A percentile compares a stretch with the other conserved stretches of the same genome.
These are phyloP conservation scores for Colletotrichum sp. DNA, from an alignment of 2,329 filamentous ascomycete species.

Conservation along the genomic window DNA sequence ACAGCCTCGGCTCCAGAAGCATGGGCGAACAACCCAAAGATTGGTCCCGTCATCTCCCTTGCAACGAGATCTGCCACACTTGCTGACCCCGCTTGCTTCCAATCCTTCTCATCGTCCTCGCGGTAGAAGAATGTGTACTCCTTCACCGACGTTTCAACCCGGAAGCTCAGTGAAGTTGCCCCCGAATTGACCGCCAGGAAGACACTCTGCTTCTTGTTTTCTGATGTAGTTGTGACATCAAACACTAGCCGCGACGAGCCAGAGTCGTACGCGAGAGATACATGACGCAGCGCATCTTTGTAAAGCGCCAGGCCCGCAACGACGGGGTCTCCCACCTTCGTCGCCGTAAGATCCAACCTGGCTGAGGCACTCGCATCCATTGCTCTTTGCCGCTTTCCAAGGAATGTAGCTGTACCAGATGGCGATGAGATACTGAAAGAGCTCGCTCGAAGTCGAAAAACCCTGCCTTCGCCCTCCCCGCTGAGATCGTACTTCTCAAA, in stretches of 20 bases:
- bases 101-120: neutral
- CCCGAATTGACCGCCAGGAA: neutral
- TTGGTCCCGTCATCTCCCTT: constrained; percentile 35
- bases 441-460: neutral
- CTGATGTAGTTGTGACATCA: neutral
- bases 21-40: constrained; percentile 31
- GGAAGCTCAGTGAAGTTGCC: neutral
- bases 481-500: neutral
- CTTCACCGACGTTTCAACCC: neutral
- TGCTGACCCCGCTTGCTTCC: constrained; percentile 5
- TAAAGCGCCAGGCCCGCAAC: constrained; percentile 4
- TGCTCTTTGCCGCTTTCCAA: constrained; percentile 1
- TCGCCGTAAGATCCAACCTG: neutral
- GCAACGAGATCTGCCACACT: constrained; percentile 32
- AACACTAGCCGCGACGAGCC: neutral
- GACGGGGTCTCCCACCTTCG: neutral
- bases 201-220: neutral
- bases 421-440: neutral
- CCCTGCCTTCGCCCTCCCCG: neutral
- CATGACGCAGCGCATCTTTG: constrained; percentile 6
- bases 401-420: neutral
- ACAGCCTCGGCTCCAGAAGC: neutral
- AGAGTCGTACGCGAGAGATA: neutral
- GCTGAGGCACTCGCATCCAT: neutral
- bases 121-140: neutral